Evolutionary conservation across 352 stramenopile species (phyloP).

Genomic region (Saprolegnia diclina): DNA sequence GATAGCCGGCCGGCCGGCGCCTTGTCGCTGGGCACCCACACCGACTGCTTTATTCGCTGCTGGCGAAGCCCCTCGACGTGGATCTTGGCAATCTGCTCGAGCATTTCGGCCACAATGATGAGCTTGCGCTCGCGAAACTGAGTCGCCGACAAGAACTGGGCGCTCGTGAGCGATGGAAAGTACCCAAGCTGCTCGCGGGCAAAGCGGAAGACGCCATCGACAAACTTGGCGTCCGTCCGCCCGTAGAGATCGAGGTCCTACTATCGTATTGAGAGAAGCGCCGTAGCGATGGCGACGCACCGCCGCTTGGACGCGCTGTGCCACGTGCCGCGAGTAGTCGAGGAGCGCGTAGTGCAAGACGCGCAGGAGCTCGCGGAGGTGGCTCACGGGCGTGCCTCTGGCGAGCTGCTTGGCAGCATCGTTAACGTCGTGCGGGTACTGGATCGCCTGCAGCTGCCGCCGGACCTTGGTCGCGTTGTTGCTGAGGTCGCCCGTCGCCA

Average conservation of each 20-base stretch:
- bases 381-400: background rate
- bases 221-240: slow-evolving; percentile 72
- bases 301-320: slow-evolving; percentile 39
- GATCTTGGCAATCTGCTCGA: slow-evolving; percentile 43
- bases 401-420: background rate
- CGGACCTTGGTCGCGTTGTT: slow-evolving; percentile 27
- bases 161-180: slow-evolving; percentile 53
- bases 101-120: slow-evolving; percentile 47
- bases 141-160: slow-evolving; percentile 50
- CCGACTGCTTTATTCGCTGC: slow-evolving; percentile 42
- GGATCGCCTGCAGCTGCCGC: slow-evolving; percentile 20
- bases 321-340: slow-evolving; percentile 65
- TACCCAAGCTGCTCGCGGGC: slow-evolving; percentile 66
- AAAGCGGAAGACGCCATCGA: slow-evolving; percentile 65
- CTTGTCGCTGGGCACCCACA: slow-evolving; percentile 47
- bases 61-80: slow-evolving; percentile 41
- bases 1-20: background rate
- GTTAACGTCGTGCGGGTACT: slow-evolving; percentile 21
- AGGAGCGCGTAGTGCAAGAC: slow-evolving; percentile 66
- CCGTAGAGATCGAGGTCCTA: slow-evolving; percentile 66
- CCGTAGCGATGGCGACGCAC: background rate
- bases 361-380: slow-evolving; percentile 49
- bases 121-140: slow-evolving; percentile 61
- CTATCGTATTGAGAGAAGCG: background rate
- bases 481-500: slow-evolving; percentile 25